phyloP scores from a whole-genome alignment of 2,329 filamentous ascomycete species.

The Aspergillus carbonarius region DNA sequence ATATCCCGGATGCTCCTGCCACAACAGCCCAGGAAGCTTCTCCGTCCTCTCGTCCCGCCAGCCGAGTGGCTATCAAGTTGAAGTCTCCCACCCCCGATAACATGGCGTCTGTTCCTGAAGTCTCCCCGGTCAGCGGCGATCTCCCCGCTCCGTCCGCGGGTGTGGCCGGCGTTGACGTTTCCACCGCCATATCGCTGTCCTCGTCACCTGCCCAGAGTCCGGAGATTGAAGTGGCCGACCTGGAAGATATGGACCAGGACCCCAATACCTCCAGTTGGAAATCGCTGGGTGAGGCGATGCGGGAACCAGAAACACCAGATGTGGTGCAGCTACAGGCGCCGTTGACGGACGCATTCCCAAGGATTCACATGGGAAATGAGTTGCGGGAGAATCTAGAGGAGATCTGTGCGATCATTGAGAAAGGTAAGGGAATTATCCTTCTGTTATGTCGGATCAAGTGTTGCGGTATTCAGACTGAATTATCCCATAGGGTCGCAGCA shows the following conservation, averaged over 20 bases:
- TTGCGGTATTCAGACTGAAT: background rate
- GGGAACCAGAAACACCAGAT: constrained; percentile 30
- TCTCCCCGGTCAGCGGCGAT: constrained; percentile 14
- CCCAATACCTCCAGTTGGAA: constrained; percentile 47
- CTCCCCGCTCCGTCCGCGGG: constrained; percentile 15
- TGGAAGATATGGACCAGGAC: constrained; percentile 51
- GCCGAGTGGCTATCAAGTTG: constrained; percentile 50
- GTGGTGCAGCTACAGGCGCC: constrained; percentile 38
- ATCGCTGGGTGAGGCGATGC: constrained; percentile 35
- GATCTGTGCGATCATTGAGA: constrained; percentile 36
- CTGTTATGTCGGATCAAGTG: background rate
- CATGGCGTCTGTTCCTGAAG: constrained; percentile 17
- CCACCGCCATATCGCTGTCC: constrained; percentile 40
- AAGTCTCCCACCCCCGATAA: constrained; percentile 34
- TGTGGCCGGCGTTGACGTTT: constrained; percentile 21
- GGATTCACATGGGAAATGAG: constrained; percentile 26
- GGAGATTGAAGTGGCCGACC: constrained; percentile 51
- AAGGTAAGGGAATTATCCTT: constrained; percentile 28
- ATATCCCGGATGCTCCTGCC: constrained; percentile 30
- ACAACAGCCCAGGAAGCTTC: constrained; percentile 28
- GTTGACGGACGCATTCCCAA: constrained; percentile 40
- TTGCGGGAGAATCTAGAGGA: constrained; percentile 35
- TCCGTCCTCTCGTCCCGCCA: constrained; percentile 38
- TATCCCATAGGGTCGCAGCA: constrained; percentile 30
- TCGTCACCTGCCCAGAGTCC: constrained; percentile 47